These are phyloP conservation scores for Kandelia obovata DNA, from an alignment of 345 rosid genomes.

Conservation along the genomic window DNA sequence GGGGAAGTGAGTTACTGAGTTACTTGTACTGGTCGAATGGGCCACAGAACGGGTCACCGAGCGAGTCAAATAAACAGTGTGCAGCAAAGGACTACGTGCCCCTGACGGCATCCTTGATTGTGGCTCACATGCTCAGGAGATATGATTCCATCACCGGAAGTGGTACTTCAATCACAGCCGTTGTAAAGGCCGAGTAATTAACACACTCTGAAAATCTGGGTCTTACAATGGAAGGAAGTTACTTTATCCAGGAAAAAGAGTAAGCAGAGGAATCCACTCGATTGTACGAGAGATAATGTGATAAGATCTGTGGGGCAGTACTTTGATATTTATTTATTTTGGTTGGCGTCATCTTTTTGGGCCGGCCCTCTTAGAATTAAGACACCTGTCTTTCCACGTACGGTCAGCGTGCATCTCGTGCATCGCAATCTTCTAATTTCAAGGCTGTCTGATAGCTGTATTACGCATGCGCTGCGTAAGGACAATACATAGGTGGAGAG, in stretches of 20 bases:
- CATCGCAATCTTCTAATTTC: no score
- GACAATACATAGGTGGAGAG: no score
- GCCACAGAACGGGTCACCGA: slow-evolving; percentile 68
- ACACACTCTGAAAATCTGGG: neutral
- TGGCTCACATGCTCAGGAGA: slow-evolving; percentile 57
- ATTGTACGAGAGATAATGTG: no score
- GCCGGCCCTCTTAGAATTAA: no score
- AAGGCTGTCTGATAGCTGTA: no score
- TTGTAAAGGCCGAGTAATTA: slow-evolving; percentile 37
- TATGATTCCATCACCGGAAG: slow-evolving; percentile 53
- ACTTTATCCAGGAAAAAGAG: neutral
- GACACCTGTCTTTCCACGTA: no score
- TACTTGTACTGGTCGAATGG: slow-evolving; percentile 87
- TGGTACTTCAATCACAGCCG: slow-evolving; percentile 47
- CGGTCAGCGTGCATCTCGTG: no score
- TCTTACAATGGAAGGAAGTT: neutral
- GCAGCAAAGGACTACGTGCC: slow-evolving; percentile 68
- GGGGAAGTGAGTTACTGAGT: slow-evolving; percentile 43
- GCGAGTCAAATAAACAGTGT: slow-evolving; percentile 69
- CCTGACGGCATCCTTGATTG: slow-evolving; percentile 46
- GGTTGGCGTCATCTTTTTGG: no score
- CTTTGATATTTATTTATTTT: no score
- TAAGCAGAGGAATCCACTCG: neutral
- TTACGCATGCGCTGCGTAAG: no score
- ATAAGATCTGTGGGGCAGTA: no score